A percentile compares a stretch with the other conserved stretches of the same genome.
These are phyloP conservation scores for Penicillium taxi DNA, from an alignment of 495 filamentous ascomycete genomes.

Conservation along the genomic window DNA sequence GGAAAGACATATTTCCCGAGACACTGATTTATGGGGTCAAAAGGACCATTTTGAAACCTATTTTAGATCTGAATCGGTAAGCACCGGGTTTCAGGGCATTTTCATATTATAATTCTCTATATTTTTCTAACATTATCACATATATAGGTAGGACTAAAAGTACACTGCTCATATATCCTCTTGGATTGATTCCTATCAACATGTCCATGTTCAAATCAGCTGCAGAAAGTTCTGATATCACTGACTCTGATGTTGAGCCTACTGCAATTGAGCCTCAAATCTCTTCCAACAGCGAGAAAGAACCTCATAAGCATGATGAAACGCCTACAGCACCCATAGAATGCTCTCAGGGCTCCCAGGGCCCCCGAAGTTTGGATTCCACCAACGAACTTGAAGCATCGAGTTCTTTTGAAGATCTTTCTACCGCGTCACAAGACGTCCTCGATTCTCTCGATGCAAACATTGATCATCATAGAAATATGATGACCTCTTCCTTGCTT, in stretches of 20 bases:
- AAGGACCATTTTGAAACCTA: too few relatives aligned
- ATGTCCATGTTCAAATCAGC: constrained; percentile 43
- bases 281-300: background rate
- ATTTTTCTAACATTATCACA: too few relatives aligned
- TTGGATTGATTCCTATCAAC: constrained; percentile 4
- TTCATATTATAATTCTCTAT: too few relatives aligned
- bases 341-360: too few relatives aligned
- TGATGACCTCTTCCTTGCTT: constrained; percentile 39
- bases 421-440: constrained; percentile 15
- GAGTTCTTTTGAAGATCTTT: constrained; percentile 17
- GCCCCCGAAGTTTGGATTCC: too few relatives aligned
- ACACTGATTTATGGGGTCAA: too few relatives aligned
- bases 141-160: background rate
- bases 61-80: too few relatives aligned
- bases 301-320: constrained; percentile 3
- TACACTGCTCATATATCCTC: background rate
- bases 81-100: too few relatives aligned
- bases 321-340: too few relatives aligned
- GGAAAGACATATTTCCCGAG: too few relatives aligned
- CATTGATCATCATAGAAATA: constrained; percentile 30
- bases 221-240: constrained; percentile 32
- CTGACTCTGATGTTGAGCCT: constrained; percentile 20
- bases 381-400: constrained; percentile 8
- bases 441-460: constrained; percentile 23
- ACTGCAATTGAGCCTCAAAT: constrained; percentile 1